A percentile compares a stretch with the other conserved stretches of the same genome.
Conservation (phyloP, 192 early-diverging fungal species). For the Backusella parvicylindrica region DNA sequence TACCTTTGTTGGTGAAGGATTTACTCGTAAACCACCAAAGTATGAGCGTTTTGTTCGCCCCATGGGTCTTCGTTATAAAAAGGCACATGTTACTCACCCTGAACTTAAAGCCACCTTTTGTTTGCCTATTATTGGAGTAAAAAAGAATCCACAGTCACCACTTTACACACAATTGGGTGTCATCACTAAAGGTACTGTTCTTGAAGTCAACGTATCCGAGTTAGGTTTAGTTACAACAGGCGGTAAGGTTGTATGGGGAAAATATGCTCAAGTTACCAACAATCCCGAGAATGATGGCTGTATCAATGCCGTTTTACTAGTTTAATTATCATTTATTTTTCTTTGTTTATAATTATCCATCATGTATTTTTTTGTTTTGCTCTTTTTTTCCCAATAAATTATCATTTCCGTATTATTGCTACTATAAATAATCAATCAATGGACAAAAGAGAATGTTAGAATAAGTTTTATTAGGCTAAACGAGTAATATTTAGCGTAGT, state of each 20-base stretch:
- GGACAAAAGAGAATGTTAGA: neutral
- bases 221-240: conserved; percentile 94
- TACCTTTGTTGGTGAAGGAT: conserved; percentile 98
- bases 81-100: conserved; percentile 98
- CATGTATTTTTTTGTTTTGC: neutral
- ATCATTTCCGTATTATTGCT: neutral
- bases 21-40: conserved; percentile 99
- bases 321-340: conserved; percentile 48
- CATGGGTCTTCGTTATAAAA: conserved; percentile 97
- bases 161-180: conserved; percentile 97
- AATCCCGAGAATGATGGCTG: conserved; percentile 92
- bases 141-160: conserved; percentile 97
- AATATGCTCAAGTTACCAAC: conserved; percentile 93
- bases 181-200: conserved; percentile 96
- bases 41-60: conserved; percentile 98
- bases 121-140: conserved; percentile 95
- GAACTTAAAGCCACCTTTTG: conserved; percentile 97
- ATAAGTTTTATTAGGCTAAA: no score
- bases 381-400: neutral
- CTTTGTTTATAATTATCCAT: neutral
- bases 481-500: no score
- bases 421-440: neutral
- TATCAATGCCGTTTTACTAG: conserved; percentile 90
- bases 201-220: conserved; percentile 87
- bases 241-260: conserved; percentile 99